A percentile compares a stretch with the other conserved stretches of the same genome.
phyloP scores from a whole-genome alignment of 345 rosid genomes.

The Syzygium grande region DNA sequence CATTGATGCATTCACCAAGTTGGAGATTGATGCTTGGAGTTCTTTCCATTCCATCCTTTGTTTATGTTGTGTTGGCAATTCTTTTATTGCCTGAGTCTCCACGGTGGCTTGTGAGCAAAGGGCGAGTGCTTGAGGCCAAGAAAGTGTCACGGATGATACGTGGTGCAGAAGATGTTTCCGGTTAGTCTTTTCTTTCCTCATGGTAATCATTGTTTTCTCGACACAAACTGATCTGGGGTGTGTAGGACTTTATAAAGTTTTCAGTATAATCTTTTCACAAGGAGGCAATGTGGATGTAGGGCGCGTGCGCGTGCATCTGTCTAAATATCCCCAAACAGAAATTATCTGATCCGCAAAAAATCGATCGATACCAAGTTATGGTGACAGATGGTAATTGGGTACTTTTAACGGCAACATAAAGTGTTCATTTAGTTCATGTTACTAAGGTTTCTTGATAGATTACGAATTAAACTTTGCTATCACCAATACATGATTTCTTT shows the following conservation, averaged over 20 bases:
- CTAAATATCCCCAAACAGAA: neutral
- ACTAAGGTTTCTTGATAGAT: neutral
- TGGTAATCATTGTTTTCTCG: neutral
- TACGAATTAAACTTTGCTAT: neutral
- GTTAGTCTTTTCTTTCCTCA: constrained; percentile 29
- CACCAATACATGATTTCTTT: neutral
- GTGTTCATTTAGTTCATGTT: neutral
- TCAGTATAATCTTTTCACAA: neutral
- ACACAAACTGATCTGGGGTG: neutral
- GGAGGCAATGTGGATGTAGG: neutral
- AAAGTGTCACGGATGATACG: constrained; percentile 70
- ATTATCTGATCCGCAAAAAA: neutral
- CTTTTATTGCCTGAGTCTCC: constrained; percentile 96
- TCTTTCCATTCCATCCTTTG: constrained; percentile 69
- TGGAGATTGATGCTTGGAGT: constrained; percentile 99
- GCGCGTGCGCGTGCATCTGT: neutral
- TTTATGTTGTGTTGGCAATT: constrained; percentile 48
- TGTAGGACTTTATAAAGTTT: neutral
- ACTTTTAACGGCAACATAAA: neutral
- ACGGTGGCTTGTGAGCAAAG: constrained; percentile 97
- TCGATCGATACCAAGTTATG: neutral
- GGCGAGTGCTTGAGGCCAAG: constrained; percentile 89
- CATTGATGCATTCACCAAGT: constrained; percentile 54
- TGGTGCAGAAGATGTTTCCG: constrained; percentile 82
- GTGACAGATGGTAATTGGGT: neutral